Evolutionary conservation across 2,329 filamentous ascomycete genomes (phyloP), one percentile per base, ranked within the genome.

Genomic region (Fragosphaeria purpurea): DNA sequence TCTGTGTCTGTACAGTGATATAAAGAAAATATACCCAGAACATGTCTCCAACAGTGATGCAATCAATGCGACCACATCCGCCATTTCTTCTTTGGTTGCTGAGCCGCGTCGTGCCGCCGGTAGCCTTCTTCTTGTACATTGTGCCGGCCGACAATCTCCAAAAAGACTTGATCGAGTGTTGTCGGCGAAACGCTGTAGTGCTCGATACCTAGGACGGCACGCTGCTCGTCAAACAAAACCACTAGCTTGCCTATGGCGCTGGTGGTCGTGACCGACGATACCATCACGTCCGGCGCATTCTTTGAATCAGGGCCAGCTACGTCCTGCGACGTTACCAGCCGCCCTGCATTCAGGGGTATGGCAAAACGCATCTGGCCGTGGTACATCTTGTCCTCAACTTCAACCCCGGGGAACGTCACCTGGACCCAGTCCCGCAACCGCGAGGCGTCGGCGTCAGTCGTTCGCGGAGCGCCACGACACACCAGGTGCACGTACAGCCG

Each of bases 281-380:
- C 42, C 33, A 10, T 6, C 22, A 9, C 40, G 43, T 1, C 8
- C 11, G 32, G 22, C 12, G 6, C 44, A n/a, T 12, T 39, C 35
- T 47, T 30, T 7, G 30, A 10, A 38, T 46, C 32, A 31, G 35
- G 12, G 39, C 34, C 30, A 47, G 61, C 32, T 56, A 57, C 38
- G 48, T 48, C 53, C 12, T 12, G 13, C 22, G 30, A 13, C 5
- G n/a, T 43, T 4, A 73, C 62, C 10, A 41, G 13, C 37, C 6
- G n/a, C 3, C 42, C 35, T 42, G 70, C 67, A 41, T 61, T 63
- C 6, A 73, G 76, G 9, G 84, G 82, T 1, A 94, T 79, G 11
- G 81, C 85, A 66, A 95, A 95, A n/a, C 88, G 77, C 59, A 95
- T 72, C 64, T 95, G 89, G 0, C 90, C 89, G 61, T 95, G 88